These are phyloP conservation scores for Aspergillus sp. DNA, from an alignment of 2,329 filamentous ascomycete genomes.

Conservation along the genomic window DNA sequence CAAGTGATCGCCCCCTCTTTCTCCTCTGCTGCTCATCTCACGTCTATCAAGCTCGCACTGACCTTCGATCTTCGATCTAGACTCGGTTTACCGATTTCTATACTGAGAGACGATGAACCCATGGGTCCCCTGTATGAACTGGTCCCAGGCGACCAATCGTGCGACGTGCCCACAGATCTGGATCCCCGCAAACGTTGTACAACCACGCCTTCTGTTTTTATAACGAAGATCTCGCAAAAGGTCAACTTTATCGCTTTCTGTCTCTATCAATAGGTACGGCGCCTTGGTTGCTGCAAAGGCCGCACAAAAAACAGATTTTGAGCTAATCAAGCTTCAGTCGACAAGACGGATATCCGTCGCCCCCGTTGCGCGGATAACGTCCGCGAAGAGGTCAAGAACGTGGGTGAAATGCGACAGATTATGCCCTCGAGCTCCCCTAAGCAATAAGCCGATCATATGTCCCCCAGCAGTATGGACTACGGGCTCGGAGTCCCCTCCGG, in stretches of 20 bases:
- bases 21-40: not conserved
- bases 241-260: not conserved
- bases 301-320: not conserved
- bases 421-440: not conserved
- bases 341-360: not conserved
- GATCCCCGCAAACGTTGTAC: not conserved
- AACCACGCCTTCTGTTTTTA: not conserved
- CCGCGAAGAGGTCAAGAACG: not conserved
- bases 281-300: not conserved
- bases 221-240: not conserved
- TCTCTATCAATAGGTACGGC: not conserved
- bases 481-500: not conserved
- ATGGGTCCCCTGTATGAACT: not conserved
- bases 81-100: not conserved
- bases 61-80: not conserved
- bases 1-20: constrained; percentile 18
- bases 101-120: not conserved
- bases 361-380: not conserved
- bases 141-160: not conserved
- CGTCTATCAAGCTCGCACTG: not conserved
- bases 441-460: not conserved
- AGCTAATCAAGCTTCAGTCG: not conserved
- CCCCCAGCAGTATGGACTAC: not conserved
- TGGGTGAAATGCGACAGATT: not conserved
- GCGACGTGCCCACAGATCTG: not conserved